Percentiles rank a stretch among this genome's conserved stretches.
phyloP scores from a whole-genome alignment of 371 early-diverging fungal genomes.

The Mortierella sp. region DNA sequence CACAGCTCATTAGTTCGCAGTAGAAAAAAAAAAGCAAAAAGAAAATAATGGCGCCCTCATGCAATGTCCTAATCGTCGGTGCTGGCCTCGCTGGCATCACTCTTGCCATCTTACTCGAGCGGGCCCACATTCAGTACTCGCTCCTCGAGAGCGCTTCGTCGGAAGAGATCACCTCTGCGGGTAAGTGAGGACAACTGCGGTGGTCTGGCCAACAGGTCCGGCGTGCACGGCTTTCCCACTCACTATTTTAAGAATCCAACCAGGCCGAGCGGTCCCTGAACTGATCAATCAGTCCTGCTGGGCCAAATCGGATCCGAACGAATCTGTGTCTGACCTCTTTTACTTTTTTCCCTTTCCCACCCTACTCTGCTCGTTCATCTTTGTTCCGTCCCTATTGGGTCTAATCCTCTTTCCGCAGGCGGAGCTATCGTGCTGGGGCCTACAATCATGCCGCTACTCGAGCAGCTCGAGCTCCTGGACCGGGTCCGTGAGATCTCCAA shows the following conservation, averaged over 20 bases:
- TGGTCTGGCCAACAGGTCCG: too few species aligned
- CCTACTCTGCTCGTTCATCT: background rate
- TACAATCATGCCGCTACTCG: slow-evolving; percentile 28
- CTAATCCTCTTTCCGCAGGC: slow-evolving; percentile 5
- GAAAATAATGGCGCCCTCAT: slow-evolving; percentile 7
- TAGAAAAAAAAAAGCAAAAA: too few species aligned
- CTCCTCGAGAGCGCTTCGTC: slow-evolving; percentile 10
- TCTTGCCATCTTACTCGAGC: slow-evolving; percentile 22
- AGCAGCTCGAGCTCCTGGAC: slow-evolving; percentile 22
- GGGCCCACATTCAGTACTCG: slow-evolving; percentile 17
- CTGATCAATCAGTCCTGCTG: too few species aligned
- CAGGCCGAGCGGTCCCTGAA: too few species aligned
- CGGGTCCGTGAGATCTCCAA: slow-evolving; percentile 15
- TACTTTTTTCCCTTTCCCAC: background rate
- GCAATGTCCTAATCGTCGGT: slow-evolving; percentile 20
- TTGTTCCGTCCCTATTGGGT: too few species aligned
- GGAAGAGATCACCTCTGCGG: too few species aligned
- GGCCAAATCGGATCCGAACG: too few species aligned
- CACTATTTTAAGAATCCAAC: too few species aligned
- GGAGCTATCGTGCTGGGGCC: slow-evolving; percentile 25
- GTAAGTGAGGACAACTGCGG: too few species aligned
- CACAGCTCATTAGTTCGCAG: too few species aligned
- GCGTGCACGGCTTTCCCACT: too few species aligned
- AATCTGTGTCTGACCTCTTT: background rate
- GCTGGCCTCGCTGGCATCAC: slow-evolving; percentile 21